Percentiles rank a stretch among this genome's conserved stretches.
phyloP scores from a whole-genome alignment of 2,329 filamentous ascomycete genomes.

The Hysterium pulicare region DNA sequence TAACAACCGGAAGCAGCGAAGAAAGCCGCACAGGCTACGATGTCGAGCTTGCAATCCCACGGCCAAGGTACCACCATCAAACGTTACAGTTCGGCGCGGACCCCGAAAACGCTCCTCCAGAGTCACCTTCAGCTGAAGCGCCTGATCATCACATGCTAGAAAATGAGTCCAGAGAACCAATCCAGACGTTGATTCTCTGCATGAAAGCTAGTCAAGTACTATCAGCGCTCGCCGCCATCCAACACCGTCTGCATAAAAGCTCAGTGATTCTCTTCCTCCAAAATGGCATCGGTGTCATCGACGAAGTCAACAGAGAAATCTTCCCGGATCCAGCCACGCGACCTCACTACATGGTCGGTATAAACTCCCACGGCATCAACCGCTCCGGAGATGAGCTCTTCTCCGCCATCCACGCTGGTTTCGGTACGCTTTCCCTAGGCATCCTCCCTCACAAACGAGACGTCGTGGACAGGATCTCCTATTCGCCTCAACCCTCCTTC shows the following conservation, averaged over 20 bases:
- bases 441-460: constrained; percentile 44
- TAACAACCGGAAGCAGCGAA: constrained; percentile 45
- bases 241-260: constrained; percentile 61
- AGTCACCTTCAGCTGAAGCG: constrained; percentile 8
- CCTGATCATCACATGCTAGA: constrained; percentile 7
- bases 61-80: constrained; percentile 37
- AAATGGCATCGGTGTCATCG: constrained; percentile 80
- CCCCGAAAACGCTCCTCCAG: neutral
- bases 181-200: constrained; percentile 73
- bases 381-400: constrained; percentile 43
- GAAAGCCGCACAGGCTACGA: constrained; percentile 43
- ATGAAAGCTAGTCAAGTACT: constrained; percentile 71
- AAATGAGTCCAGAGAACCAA: constrained; percentile 44
- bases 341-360: constrained; percentile 74
- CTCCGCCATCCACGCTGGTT: constrained; percentile 55
- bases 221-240: constrained; percentile 63
- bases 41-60: constrained; percentile 41
- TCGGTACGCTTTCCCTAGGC: constrained; percentile 58
- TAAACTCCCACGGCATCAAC: constrained; percentile 58
- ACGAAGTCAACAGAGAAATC: constrained; percentile 67
- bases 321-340: constrained; percentile 64
- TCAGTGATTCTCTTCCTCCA: constrained; percentile 75
- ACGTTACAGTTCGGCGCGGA: constrained; percentile 14
- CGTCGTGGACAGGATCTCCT: constrained; percentile 19
- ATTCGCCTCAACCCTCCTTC: constrained; percentile 14